These are phyloP conservation scores for Exophiala calicioides DNA, from an alignment of 2,329 filamentous ascomycete species.

Conservation along the genomic window DNA sequence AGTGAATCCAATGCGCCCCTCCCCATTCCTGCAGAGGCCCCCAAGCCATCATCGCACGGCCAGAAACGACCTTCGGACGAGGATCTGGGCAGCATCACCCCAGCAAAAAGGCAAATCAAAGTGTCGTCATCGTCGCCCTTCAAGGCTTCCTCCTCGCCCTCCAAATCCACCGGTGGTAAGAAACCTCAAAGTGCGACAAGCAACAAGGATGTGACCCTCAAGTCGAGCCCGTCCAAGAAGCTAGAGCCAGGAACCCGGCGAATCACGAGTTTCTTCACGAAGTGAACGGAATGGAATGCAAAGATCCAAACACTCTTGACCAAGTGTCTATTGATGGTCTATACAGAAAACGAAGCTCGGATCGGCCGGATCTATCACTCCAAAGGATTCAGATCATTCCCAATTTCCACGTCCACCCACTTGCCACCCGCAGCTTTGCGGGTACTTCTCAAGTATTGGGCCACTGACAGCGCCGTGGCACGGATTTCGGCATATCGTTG, in stretches of 20 bases:
- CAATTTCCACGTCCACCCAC: constrained; percentile 40
- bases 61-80: constrained; percentile 31
- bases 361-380: not conserved
- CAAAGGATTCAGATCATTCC: constrained; percentile 11
- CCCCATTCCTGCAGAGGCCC: constrained; percentile 45
- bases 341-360: not conserved
- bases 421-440: constrained; percentile 40
- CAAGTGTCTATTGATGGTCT: not conserved
- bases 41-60: constrained; percentile 32
- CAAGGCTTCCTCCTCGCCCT: constrained; percentile 38
- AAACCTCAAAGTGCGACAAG: constrained; percentile 60
- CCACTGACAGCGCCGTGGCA: constrained; percentile 35
- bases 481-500: constrained; percentile 36
- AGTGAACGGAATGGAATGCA: constrained; percentile 29
- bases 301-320: no score
- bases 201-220: constrained; percentile 51
- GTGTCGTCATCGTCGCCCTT: constrained; percentile 17
- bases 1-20: constrained; percentile 56
- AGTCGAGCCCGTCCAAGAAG: constrained; percentile 46
- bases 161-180: constrained; percentile 41
- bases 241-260: constrained; percentile 52
- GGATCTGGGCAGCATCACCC: constrained; percentile 16
- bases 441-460: constrained; percentile 35
- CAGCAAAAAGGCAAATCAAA: constrained; percentile 25
- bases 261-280: constrained; percentile 53